Percentiles rank a stretch among this genome's conserved stretches.
Evolutionary conservation across 371 early-diverging fungal species (phyloP).

Genomic region (Rhizopus arrhizus): DNA sequence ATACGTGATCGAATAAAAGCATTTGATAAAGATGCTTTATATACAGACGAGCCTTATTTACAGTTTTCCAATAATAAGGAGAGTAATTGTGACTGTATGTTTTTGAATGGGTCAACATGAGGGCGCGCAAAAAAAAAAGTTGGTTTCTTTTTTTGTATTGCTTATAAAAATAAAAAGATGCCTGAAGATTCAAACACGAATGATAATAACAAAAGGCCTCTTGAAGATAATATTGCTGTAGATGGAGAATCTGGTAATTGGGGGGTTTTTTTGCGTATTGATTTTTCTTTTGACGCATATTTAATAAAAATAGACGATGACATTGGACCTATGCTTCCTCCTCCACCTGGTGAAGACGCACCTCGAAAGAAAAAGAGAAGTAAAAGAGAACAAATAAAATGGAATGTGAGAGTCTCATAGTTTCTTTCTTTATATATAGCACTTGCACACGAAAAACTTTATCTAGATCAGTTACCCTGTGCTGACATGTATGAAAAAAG

Average conservation of each 20-base stretch:
- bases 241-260: conserved; percentile 26
- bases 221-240: conserved; percentile 12
- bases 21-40: no score
- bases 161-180: conserved; percentile 12
- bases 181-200: conserved; percentile 23
- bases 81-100: no score
- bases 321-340: conserved; percentile 47
- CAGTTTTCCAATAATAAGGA: no score
- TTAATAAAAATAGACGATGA: conserved; percentile 28
- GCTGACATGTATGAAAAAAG: conserved; percentile 91
- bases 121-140: background rate
- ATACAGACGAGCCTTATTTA: no score
- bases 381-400: conserved; percentile 2
- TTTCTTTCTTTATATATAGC: conserved; percentile 37
- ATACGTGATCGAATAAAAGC: background rate
- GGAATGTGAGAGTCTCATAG: background rate
- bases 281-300: background rate
- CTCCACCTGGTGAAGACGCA: conserved; percentile 28
- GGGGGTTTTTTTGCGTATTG: background rate
- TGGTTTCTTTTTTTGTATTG: background rate
- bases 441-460: conserved; percentile 75
- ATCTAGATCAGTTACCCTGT: conserved; percentile 75
- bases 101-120: no score
- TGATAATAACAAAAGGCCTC: conserved; percentile 31
- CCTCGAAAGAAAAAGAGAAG: conserved; percentile 47